These are phyloP conservation scores for Kodamaea kakaduensis DNA, from an alignment of 805 yeast species.

Conservation along the genomic window DNA sequence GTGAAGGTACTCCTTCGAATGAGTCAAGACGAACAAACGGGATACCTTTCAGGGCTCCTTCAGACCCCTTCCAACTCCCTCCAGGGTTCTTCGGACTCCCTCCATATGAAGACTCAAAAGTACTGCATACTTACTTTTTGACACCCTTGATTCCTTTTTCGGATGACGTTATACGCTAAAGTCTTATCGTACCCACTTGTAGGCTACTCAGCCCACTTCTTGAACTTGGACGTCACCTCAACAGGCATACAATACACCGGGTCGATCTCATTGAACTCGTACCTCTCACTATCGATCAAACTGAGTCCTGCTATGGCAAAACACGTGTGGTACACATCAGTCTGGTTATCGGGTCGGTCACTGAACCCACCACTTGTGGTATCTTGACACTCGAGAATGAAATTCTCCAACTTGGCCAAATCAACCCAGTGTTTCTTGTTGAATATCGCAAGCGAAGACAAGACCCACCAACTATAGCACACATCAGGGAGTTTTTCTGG, in stretches of 20 bases:
- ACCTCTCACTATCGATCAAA: conserved; percentile 56
- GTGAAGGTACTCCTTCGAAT: too few relatives aligned
- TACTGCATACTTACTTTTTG: not conserved
- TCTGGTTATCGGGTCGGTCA: conserved; percentile 87
- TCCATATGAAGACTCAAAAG: not conserved
- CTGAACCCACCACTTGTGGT: conserved; percentile 79
- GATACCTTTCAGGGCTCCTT: too few relatives aligned
- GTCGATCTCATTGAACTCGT: conserved; percentile 58
- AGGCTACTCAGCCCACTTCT: too few relatives aligned
- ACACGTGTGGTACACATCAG: conserved; percentile 88
- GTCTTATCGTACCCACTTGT: too few relatives aligned
- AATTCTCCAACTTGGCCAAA: conserved; percentile 51
- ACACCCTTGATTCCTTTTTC: too few relatives aligned
- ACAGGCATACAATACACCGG: conserved; percentile 85
- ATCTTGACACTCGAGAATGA: conserved; percentile 79
- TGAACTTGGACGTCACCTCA: conserved; percentile 33
- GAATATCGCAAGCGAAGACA: conserved; percentile 68
- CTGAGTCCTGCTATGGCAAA: conserved; percentile 90
- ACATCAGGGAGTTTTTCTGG: conserved; percentile 95
- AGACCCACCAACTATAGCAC: conserved; percentile 98
- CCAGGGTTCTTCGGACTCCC: conserved; percentile 1
- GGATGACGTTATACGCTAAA: not conserved
- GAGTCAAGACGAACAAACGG: too few relatives aligned
- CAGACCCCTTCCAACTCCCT: not conserved
- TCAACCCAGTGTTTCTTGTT: conserved; percentile 76